Percentiles rank a stretch among this genome's conserved stretches.
These are phyloP conservation scores for Candida pini DNA, from an alignment of 805 yeast species.

Conservation along the genomic window DNA sequence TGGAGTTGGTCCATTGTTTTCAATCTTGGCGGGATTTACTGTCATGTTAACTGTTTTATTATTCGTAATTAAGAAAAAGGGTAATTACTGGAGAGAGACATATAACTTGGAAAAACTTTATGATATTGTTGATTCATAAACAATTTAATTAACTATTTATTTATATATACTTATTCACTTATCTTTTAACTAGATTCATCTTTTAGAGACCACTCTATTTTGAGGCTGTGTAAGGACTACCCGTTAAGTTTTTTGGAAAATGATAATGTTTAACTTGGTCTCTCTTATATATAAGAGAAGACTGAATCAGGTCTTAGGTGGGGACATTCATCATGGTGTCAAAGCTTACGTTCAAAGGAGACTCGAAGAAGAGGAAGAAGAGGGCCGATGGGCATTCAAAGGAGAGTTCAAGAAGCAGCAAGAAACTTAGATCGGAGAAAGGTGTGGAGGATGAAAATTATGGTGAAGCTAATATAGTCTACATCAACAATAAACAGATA, in stretches of 20 bases:
- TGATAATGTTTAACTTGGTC: too few species aligned
- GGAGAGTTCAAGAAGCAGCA: background rate
- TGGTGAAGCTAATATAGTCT: conserved; percentile 8
- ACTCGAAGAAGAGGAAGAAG: conserved; percentile 17
- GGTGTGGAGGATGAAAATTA: background rate
- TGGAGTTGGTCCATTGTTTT: conserved; percentile 65
- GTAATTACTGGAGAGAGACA: conserved; percentile 58
- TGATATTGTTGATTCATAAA: conserved; percentile 36
- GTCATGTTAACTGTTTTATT: conserved; percentile 37
- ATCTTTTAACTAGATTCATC: background rate
- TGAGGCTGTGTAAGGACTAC: too few species aligned
- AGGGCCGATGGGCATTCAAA: background rate
- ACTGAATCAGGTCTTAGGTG: too few species aligned
- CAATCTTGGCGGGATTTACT: conserved; percentile 59
- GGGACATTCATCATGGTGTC: conserved; percentile 29
- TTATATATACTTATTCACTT: background rate
- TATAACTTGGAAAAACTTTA: conserved; percentile 55
- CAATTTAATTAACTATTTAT: background rate
- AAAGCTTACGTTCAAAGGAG: conserved; percentile 29
- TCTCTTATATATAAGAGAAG: too few species aligned
- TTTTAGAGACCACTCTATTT: too few species aligned
- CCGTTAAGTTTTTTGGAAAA: too few species aligned
- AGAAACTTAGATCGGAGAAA: background rate
- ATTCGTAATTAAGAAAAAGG: conserved; percentile 44
- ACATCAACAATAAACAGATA: conserved; percentile 19